Evolutionary conservation across 1,284 basidiomycete genomes (phyloP).

Genomic region (Ustilago curta): DNA sequence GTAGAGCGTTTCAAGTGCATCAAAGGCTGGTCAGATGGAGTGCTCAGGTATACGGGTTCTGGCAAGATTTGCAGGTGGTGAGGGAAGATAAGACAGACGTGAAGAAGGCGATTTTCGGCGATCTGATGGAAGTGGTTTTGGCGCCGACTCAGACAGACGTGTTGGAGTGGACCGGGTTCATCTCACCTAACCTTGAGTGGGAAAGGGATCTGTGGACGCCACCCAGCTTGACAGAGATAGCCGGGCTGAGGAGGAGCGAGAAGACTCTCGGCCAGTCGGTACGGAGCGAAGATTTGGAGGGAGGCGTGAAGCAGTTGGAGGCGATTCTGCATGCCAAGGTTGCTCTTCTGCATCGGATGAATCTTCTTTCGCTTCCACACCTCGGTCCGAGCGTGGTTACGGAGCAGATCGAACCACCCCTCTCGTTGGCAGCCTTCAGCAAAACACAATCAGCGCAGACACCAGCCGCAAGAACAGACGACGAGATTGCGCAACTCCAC

Average conservation of each 20-base stretch:
- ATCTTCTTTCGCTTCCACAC: conserved; percentile 3
- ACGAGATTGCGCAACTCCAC: conserved; percentile 9
- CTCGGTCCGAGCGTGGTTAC: too few relatives aligned
- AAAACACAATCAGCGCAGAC: background rate
- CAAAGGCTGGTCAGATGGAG: conserved; percentile 32
- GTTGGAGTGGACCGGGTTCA: conserved; percentile 30
- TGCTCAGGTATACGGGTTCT: background rate
- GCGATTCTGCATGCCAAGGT: conserved; percentile 12
- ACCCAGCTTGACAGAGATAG: conserved; percentile 1
- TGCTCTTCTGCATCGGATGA: conserved; percentile 24
- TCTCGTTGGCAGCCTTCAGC: background rate
- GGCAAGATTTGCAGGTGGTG: background rate
- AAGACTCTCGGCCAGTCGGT: background rate
- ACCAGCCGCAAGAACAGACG: background rate
- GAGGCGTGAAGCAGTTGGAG: background rate
- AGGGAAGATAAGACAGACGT: background rate
- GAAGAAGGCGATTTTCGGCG: conserved; percentile 8
- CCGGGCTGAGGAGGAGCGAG: background rate
- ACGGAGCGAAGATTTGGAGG: background rate
- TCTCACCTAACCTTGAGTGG: background rate
- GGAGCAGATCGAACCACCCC: background rate
- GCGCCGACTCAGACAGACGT: conserved; percentile 19
- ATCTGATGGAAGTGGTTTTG: background rate
- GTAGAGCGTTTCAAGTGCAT: conserved; percentile 1
- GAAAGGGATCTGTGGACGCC: background rate